Evolutionary conservation across 495 filamentous ascomycete genomes (phyloP).

Genomic region (Aspergillus heteromorphus): DNA sequence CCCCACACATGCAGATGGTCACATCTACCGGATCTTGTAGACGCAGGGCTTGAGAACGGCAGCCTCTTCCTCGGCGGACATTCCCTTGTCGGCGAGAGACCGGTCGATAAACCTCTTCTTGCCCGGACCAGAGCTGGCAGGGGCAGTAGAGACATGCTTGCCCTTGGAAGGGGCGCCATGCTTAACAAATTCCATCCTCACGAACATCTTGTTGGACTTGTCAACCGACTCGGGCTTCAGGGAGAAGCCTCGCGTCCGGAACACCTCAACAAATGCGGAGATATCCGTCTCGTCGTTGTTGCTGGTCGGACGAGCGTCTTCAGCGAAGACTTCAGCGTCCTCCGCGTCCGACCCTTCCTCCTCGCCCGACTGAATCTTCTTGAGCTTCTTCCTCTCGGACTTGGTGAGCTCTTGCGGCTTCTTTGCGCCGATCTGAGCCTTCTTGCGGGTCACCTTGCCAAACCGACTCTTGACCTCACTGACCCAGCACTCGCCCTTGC

Average conservation of each 20-base stretch:
- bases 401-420: slow-evolving; percentile 62
- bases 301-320: slow-evolving; percentile 37
- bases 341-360: slow-evolving; percentile 39
- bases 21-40: too few relatives aligned
- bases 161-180: slow-evolving; percentile 58
- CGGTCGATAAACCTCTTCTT: slow-evolving; percentile 59
- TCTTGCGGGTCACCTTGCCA: slow-evolving; percentile 54
- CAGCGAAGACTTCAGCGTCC: slow-evolving; percentile 42
- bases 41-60: too few relatives aligned
- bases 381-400: slow-evolving; percentile 43
- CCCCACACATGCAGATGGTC: too few relatives aligned
- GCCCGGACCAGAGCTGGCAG: slow-evolving; percentile 30
- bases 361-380: slow-evolving; percentile 31
- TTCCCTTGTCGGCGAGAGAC: slow-evolving; percentile 48
- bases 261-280: slow-evolving; percentile 78
- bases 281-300: slow-evolving; percentile 69
- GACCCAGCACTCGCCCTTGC: slow-evolving; percentile 93
- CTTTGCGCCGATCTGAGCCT: slow-evolving; percentile 54
- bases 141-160: slow-evolving; percentile 51
- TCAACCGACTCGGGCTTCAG: slow-evolving; percentile 63
- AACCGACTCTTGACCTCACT: slow-evolving; percentile 95
- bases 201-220: slow-evolving; percentile 94
- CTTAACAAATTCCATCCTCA: slow-evolving; percentile 91
- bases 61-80: slow-evolving; percentile 52
- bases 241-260: slow-evolving; percentile 71